Evolutionary conservation across 768 basidiomycete species (phyloP).

Genomic region (Hericium rajendrae): DNA sequence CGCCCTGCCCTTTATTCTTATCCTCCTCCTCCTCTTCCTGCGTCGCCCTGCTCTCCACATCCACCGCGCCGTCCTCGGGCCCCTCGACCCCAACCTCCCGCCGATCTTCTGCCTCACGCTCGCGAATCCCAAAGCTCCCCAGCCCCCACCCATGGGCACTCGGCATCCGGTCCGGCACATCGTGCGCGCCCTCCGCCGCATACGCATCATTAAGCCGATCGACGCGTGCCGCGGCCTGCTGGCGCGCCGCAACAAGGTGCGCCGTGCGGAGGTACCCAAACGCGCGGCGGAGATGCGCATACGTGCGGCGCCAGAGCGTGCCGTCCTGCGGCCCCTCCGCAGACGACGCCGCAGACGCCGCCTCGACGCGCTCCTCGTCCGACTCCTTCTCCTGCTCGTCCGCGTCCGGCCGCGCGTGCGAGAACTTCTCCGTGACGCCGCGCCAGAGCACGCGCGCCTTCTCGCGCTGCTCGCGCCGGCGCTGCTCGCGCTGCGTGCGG

Average conservation of each 20-base stretch:
- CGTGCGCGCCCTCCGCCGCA: slow-evolving; percentile 24
- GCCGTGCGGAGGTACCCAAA: slow-evolving; percentile 57
- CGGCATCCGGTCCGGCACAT: slow-evolving; percentile 18
- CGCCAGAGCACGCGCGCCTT: slow-evolving; percentile 49
- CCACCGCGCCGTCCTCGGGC: background rate
- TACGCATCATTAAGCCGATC: slow-evolving; percentile 59
- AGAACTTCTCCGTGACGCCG: slow-evolving; percentile 34
- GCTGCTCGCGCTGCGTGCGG: slow-evolving; percentile 35
- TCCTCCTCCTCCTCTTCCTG: slow-evolving; percentile 8
- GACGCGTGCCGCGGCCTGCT: slow-evolving; percentile 58
- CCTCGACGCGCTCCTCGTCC: background rate
- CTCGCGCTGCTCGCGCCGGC: slow-evolving; percentile 38
- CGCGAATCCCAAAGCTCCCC: slow-evolving; percentile 54
- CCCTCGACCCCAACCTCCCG: slow-evolving; percentile 8
- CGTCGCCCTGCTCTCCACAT: slow-evolving; percentile 17
- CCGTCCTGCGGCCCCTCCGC: background rate
- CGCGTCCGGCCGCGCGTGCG: background rate
- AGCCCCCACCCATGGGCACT: slow-evolving; percentile 55
- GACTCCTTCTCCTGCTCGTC: background rate
- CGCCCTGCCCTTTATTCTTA: slow-evolving; percentile 19
- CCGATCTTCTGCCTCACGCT: slow-evolving; percentile 24
- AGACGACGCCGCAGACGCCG: background rate
- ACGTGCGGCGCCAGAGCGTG: slow-evolving; percentile 4
- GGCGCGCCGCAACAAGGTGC: slow-evolving; percentile 60
- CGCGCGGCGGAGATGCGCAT: slow-evolving; percentile 36